Evolutionary conservation across 768 basidiomycete genomes (phyloP), one percentile per base, ranked within the genome.

Genomic region (Phylloporus sp.): DNA sequence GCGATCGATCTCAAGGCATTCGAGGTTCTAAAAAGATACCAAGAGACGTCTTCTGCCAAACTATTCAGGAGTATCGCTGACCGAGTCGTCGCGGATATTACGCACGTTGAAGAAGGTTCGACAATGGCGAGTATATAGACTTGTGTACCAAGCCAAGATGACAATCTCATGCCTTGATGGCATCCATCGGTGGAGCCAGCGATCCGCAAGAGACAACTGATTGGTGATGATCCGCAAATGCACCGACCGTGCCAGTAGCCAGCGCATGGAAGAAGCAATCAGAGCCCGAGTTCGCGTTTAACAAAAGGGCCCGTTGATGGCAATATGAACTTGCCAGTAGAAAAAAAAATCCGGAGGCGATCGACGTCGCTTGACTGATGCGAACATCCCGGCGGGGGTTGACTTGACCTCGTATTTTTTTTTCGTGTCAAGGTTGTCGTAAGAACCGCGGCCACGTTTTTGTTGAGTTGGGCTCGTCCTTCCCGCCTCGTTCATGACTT

Each of bases 31-130:
- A 66, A 71, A 46, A 69, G 73, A 55, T 95, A 95, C 63, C 55
- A 71, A 58, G 66, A 65, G 55, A 95, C 92, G 24, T 68, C 81
- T 11, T 86, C 89, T 3, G 78, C 79, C 33, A 76, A 73, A 62
- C 62, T 92, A 18, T 92, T 95, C 67, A 62, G 68, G 54, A 66
- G 60, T 13, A 84, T 95, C 46, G 70, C 76, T 24, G 69, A 69
- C 36, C 67, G 70, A 17, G 54, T 80, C 11, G 52, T 75, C n/a
- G 59, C 60, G 44, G 57, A 54, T 26, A 27, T 76, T 37, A 49
- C 48, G 1, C 31, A 43, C 6, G 46, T 60, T 26, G 58, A 52
- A 27, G 44, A 44, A 22, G 36, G 31, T 36, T 53, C 42, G 18
- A 22, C 41, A 14, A 27, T 53, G 26, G 26, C 23, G 24, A 37